Percentiles rank a stretch among this genome's conserved stretches.
Evolutionary conservation across 345 rosid species (phyloP).

Genomic region (Acer saccharum): DNA sequence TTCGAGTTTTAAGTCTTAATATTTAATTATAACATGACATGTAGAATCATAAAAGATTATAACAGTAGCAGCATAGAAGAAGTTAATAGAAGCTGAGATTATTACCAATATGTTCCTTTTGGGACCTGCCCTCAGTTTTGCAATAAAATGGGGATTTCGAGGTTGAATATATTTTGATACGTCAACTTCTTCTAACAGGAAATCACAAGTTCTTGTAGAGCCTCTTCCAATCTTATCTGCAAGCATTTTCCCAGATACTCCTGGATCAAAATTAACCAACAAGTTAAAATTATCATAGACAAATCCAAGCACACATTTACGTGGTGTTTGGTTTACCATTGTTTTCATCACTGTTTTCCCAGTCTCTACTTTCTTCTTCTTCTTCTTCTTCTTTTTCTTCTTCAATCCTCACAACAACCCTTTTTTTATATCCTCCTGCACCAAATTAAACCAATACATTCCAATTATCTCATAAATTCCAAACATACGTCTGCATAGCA

Average conservation of each 20-base stretch:
- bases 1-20: too few species aligned
- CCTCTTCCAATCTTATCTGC: not conserved
- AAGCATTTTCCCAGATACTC: not conserved
- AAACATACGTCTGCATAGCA: not conserved
- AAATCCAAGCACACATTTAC: too few species aligned
- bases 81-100: not conserved
- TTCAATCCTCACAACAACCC: too few species aligned
- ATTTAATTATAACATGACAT: too few species aligned
- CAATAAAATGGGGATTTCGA: constrained; percentile 9
- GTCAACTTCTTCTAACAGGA: not conserved
- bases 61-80: not conserved
- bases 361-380: too few species aligned
- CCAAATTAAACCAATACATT: not conserved
- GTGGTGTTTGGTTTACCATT: too few species aligned
- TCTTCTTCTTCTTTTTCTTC: too few species aligned
- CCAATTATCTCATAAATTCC: not conserved
- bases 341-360: too few species aligned
- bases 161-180: not conserved
- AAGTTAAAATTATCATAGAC: not conserved
- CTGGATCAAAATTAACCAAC: not conserved
- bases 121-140: not conserved
- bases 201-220: not conserved
- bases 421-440: too few species aligned
- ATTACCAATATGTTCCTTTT: not conserved
- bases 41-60: too few species aligned